Base-by-base conservation (phyloP, 306 rosid genomes). In the Cicer judaicum region DNA sequence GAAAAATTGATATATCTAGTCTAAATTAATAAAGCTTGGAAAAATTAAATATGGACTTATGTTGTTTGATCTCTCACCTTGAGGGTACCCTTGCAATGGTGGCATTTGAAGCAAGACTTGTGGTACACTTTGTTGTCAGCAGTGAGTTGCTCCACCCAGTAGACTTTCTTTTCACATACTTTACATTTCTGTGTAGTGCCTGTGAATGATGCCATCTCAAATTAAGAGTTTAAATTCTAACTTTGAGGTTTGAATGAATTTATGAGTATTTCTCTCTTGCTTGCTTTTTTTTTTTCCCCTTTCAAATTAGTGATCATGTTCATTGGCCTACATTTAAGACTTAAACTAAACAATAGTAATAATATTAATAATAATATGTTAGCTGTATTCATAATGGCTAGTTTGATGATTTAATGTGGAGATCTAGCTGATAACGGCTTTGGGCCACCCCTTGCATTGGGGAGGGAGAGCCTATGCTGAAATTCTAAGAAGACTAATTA, bases 21-120 rank as follows among this genome's bases (percentile, higher is more conserved):
- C 0, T 29, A 29, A 29, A 4, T 3, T 29, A 29, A 29, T 0
- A 5, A 29, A 29, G 5, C 36, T 29, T 5, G 36, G 36, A 5
- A 29, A 29, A 29, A 29, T 29, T 29, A 29, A 29, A 29, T 48
- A 44, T n/a, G 74, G 10, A 10, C 16, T 3, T 7, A 6, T 8
- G 56, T 21, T 19, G 36, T 29, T 29, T 41, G 44, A 14, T 61
- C 62, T 61, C 62, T 59, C 1, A 75, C 99, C 99, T 90, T 92
- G 83, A 94, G 97, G 79, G 97, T 92, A 53, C 96, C 90, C 83
- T 92, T 94, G 88, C 99, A 94, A 77, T 94, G 99, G 81, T 90
- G 95, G 78, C 99, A 94, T 81, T 88, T 92, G 81, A 94, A 94
- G 81, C 99, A 94, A 38, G 91, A 89, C 72, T 89, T 92, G 81